phyloP scores from a whole-genome alignment of 1,284 basidiomycete genomes.

The Marasmius fiardii region DNA sequence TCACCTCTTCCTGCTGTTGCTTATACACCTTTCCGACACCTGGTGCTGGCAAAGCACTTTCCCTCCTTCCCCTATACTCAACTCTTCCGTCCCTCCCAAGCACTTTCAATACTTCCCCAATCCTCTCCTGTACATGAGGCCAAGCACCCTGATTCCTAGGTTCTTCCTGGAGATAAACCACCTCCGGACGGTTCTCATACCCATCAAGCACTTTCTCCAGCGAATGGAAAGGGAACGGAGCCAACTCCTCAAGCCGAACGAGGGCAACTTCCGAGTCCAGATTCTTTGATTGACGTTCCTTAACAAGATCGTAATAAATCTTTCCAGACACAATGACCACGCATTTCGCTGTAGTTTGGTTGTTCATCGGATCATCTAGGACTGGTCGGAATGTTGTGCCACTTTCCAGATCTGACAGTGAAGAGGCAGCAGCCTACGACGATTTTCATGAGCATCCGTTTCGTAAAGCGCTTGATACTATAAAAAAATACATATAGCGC shows the following conservation, averaged over 20 bases:
- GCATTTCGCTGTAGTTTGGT: constrained; percentile 43
- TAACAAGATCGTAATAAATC: constrained; percentile 82
- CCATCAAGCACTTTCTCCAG: constrained; percentile 44
- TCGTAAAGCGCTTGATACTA: too few relatives aligned
- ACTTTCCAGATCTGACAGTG: constrained; percentile 59
- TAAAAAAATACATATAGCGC: neutral
- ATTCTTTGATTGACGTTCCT: constrained; percentile 54
- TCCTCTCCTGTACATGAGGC: constrained; percentile 58
- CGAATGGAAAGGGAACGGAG: constrained; percentile 76
- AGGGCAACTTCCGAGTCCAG: constrained; percentile 57
- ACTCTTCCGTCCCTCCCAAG: constrained; percentile 33
- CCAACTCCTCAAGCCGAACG: constrained; percentile 79
- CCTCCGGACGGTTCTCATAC: constrained; percentile 44
- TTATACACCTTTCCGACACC: constrained; percentile 72
- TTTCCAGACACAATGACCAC: constrained; percentile 74
- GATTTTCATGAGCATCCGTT: constrained; percentile 1
- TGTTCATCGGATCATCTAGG: constrained; percentile 49
- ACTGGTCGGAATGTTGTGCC: constrained; percentile 73
- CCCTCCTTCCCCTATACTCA: constrained; percentile 62
- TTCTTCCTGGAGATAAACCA: constrained; percentile 83
- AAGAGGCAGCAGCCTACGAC: constrained; percentile 71
- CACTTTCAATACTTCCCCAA: constrained; percentile 48
- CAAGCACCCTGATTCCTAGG: constrained; percentile 84
- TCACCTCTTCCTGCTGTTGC: constrained; percentile 58
- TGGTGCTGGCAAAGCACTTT: constrained; percentile 75